Conservation (phyloP, 2,329 filamentous ascomycete genomes). For the Cytospora chrysosperma region DNA sequence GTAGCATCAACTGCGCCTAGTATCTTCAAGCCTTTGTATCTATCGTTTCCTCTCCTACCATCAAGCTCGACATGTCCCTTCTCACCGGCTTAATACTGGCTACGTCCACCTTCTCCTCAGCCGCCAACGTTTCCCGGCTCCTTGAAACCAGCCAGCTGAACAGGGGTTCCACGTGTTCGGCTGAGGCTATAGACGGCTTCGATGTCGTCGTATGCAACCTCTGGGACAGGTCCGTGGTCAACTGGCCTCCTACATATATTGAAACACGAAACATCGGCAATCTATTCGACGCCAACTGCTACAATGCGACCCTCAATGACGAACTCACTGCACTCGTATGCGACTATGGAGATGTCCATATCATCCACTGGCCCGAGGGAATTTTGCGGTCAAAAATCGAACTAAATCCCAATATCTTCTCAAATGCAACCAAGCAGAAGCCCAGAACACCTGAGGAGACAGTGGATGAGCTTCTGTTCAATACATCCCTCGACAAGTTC, state of each 20-base stretch:
- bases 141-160: neutral
- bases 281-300: neutral
- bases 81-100: neutral
- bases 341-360: neutral
- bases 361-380: neutral
- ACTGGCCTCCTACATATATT: neutral
- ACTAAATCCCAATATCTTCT: neutral
- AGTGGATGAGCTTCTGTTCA: conserved; percentile 50
- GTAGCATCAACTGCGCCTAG: neutral
- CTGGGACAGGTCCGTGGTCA: neutral
- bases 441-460: neutral
- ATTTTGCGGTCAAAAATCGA: neutral
- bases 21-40: neutral
- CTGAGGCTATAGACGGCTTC: neutral
- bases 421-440: neutral
- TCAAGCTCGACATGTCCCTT: neutral
- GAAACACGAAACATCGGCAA: neutral
- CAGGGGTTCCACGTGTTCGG: neutral
- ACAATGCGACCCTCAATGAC: neutral
- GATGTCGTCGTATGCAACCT: neutral
- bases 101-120: neutral
- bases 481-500: conserved; percentile 42
- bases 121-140: neutral
- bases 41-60: neutral
- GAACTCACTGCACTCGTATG: neutral